These are phyloP conservation scores for Tripterygium wilfordii DNA, from an alignment of 177 flowering plant genomes.

Conservation along the genomic window DNA sequence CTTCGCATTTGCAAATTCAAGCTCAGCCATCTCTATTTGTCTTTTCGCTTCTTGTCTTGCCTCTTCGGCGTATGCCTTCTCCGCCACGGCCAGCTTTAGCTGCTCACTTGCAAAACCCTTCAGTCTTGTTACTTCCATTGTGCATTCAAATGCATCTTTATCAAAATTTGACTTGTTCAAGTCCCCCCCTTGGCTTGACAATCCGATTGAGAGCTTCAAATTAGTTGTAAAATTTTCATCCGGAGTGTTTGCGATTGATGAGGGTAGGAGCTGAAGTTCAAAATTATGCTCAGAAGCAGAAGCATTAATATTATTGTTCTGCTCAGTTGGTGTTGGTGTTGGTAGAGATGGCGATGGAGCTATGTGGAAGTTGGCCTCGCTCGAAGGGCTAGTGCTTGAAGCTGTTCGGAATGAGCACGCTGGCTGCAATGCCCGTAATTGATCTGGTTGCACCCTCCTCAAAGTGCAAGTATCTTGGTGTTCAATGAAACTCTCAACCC, in stretches of 20 bases:
- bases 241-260: slow-evolving; percentile 12
- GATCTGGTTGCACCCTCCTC: slow-evolving; percentile 32
- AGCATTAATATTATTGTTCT: slow-evolving; percentile 3
- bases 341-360: slow-evolving; percentile 10
- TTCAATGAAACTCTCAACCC: slow-evolving; percentile 74
- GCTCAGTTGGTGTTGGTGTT: slow-evolving; percentile 14
- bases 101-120: slow-evolving; percentile 26
- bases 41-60: slow-evolving; percentile 49
- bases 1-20: slow-evolving; percentile 54
- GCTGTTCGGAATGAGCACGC: slow-evolving; percentile 44
- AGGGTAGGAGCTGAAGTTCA: slow-evolving; percentile 49
- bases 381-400: slow-evolving; percentile 51
- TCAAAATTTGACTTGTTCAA: background rate
- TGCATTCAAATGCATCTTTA: background rate
- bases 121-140: slow-evolving; percentile 9
- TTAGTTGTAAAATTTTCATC: slow-evolving; percentile 22
- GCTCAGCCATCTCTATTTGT: slow-evolving; percentile 57
- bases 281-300: slow-evolving; percentile 22
- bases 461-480: slow-evolving; percentile 64
- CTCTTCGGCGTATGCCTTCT: slow-evolving; percentile 52
- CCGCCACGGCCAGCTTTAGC: slow-evolving; percentile 40
- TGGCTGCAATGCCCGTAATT: slow-evolving; percentile 19
- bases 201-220: slow-evolving; percentile 55
- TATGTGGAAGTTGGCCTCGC: slow-evolving; percentile 31
- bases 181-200: slow-evolving; percentile 8